Evolutionary conservation across 108 stramenopile species (phyloP), one percentile per base, ranked within the genome.

Genomic region (Cyclostephanos tholiformis): DNA sequence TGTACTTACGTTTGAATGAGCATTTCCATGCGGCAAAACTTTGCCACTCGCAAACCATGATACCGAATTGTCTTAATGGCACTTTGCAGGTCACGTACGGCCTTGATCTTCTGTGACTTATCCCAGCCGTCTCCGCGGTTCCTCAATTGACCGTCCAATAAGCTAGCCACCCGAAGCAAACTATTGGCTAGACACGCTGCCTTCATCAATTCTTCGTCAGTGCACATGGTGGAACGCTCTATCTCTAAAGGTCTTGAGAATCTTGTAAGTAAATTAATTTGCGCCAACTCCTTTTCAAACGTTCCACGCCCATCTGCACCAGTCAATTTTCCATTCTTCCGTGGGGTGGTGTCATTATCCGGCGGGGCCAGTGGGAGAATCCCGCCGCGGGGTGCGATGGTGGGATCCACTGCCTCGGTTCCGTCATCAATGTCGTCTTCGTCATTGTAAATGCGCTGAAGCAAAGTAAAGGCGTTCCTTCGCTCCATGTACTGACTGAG

Each of bases 11-110:
- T 81, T 76, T 94, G 93, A 50, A 94, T 67, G 50, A 94, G 51
- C 57, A 94, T 77, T 63, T 94, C 93, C 17, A 87, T 55, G 12
- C 93, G 85, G 60, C 93, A 94, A 72, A 94, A 92, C 63, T 92
- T 94, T 56, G 91, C 91, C 79, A 94, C 85, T 61, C 89, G 82
- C 29, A 92, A 41, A 32, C 93, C 93, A 67, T 89, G 90, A 30
- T 76, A 71, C 26, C 83, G 82, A 66, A 94, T 89, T 11, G 85
- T 92, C 62, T 92, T 92, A 69, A 94, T 94, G 4, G 91, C 88
- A 58, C 89, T 88, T 17, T 88, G 81, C 27, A 94, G 71, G 13
- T 88, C 88, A 44, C 93, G 76, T 51, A 91, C 62, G 2, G 89
- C 79, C 52, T 86, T 89, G 17, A 78, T 69, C 14, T 82, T 79